Evolutionary conservation across 257 asterid species (phyloP).

Genomic region (Fraxinus quadrangulata): DNA sequence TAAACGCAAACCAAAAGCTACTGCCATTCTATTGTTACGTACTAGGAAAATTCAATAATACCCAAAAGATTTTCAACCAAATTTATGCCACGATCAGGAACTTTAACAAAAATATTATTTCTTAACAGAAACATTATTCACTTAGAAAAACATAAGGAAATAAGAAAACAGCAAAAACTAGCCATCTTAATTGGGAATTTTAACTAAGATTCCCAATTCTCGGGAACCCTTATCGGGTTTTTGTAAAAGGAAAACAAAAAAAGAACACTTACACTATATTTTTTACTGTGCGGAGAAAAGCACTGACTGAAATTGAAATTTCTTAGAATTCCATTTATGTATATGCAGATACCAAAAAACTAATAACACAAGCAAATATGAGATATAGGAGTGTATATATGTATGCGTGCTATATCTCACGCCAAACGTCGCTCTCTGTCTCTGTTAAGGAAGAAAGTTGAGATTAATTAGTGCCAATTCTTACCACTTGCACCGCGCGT

Average conservation of each 20-base stretch:
- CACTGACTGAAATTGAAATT: background rate
- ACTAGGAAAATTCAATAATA: background rate
- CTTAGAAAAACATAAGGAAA: background rate
- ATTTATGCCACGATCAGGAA: background rate
- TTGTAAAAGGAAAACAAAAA: background rate
- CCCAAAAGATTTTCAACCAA: background rate
- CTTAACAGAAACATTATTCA: background rate
- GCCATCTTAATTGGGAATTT: background rate
- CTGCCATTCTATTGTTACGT: background rate
- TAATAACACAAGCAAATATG: background rate
- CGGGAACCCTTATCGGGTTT: slow-evolving; percentile 28
- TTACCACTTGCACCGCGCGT: too few species aligned
- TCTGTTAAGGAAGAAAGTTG: slow-evolving; percentile 39
- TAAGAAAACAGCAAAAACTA: background rate
- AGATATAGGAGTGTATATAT: background rate
- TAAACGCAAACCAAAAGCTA: background rate
- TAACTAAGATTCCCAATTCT: background rate
- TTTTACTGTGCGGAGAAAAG: background rate
- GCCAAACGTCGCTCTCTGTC: slow-evolving; percentile 49
- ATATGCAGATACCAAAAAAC: too few species aligned
- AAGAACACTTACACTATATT: slow-evolving; percentile 20
- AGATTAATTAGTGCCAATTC: slow-evolving; percentile 3
- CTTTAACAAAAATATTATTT: background rate
- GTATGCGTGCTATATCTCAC: slow-evolving; percentile 31
- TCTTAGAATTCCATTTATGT: slow-evolving; percentile 26